Base-by-base conservation (phyloP, 106 monocot species). In the Iris macrosiphon region DNA sequence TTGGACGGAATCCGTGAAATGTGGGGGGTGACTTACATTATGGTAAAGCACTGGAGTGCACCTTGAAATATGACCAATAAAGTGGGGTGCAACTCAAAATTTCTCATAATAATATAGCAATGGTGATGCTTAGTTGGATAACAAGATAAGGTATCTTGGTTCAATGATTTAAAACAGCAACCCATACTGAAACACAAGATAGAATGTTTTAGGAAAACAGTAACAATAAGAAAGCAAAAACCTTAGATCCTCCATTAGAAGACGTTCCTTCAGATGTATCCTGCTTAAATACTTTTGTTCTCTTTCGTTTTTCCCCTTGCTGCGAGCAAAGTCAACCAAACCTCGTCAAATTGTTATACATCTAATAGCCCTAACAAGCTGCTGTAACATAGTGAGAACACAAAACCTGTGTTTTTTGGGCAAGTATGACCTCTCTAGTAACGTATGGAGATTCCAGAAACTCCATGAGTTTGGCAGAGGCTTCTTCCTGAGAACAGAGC, bases 361-460 rank as follows among this genome's bases (percentile, higher is more conserved):
- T 0, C 19, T 35, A 27, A 9, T n/a, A 14, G 2, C n/a, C 7
- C 26, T 27, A 19, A 24, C 13, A 26, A 57, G 25, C 4, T 40
- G 40, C 22, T 11, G 8, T 37, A 40, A 41, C 23, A 24, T 32
- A 10, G 7, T 35, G 38, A n/a, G 57, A 38, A 39, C 20, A 60
- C 4, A 35, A 28, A 14, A 74, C 73, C 70, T 60, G 40, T 49
- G 52, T 60, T 34, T 62, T 57, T 13, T 74, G 74, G 45, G 64
- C 65, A 51, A 80, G 61, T 45, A 75, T 4, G 54, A 71, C 48
- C 61, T 80, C 70, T 60, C 75, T 81, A 9, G 58, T 75, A 19
- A 63, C 59, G 59, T 47, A 57, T 29, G 81, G 81, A 53, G 71
- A 75, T 49, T 59, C 52, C 17, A 81, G 44, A 64, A 81, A 81